Conservation (phyloP, 1,139 yeast genomes). For the Insectozyma bohioensis region DNA sequence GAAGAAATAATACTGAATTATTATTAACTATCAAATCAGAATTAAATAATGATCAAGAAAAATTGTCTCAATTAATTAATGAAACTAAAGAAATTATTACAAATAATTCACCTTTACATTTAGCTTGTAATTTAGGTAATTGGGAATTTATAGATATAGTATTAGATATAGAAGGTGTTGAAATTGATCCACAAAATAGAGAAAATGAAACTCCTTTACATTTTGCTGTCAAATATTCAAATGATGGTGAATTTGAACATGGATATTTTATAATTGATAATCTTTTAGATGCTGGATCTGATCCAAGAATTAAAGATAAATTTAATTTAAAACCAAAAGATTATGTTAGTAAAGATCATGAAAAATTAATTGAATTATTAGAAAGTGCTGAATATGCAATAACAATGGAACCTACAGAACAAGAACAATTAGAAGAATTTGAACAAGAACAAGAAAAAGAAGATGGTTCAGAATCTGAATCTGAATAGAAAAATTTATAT, state of each 20-base stretch:
- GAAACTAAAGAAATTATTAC: conserved; percentile 67
- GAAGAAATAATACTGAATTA: conserved; percentile 84
- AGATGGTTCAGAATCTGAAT: conserved; percentile 34
- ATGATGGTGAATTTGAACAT: conserved; percentile 74
- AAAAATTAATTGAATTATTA: conserved; percentile 56
- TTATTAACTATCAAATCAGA: conserved; percentile 55
- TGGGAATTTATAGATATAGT: conserved; percentile 83
- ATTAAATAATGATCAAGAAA: conserved; percentile 42
- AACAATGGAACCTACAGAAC: conserved; percentile 36
- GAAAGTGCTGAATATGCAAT: conserved; percentile 83
- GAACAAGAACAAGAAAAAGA: conserved; percentile 23
- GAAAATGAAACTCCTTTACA: conserved; percentile 91
- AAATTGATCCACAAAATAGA: conserved; percentile 76
- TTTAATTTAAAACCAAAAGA: conserved; percentile 69
- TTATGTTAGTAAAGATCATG: conserved; percentile 54
- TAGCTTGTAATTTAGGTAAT: conserved; percentile 78
- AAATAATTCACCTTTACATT: conserved; percentile 80
- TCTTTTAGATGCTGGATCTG: conserved; percentile 89
- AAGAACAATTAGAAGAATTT: conserved; percentile 24
- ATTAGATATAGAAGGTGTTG: conserved; percentile 87
- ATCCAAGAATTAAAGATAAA: conserved; percentile 53
- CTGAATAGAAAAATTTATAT: conserved; percentile 23
- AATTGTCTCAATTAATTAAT: conserved; percentile 65
- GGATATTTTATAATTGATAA: conserved; percentile 79
- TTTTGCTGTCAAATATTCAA: conserved; percentile 72